Base-by-base conservation (phyloP, 2,329 filamentous ascomycete species). In the Didymella keratinophila region DNA sequence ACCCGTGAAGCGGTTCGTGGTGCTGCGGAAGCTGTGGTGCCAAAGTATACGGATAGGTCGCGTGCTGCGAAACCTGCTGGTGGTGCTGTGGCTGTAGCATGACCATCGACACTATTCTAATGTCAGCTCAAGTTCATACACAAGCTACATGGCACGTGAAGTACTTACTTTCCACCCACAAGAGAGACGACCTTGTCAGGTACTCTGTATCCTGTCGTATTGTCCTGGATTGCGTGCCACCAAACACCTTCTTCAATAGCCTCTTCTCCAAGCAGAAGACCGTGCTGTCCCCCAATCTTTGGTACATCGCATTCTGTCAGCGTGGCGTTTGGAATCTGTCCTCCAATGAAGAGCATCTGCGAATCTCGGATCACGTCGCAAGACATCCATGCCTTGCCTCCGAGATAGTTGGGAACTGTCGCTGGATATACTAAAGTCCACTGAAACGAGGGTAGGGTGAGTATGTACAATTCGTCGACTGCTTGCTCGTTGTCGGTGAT, bases 321-420 rank as follows among this genome's bases (percentile, higher is more conserved):
- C 11, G 79, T 65, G 0, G 84, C 81, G 27, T 65, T 65, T n/a
- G 58, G 34, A 57, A 86, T 84, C 7, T 78, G 79, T 16, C 86
- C 86, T 30, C 86, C 85, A 20, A 87, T 81, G 43, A 88, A 78
- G 20, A 88, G 75, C 82, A 88, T 87, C 70, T 88, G 86, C 1
- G 81, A 79, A 34, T 78, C 73, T 50, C 81, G 78, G 16, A 85
- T 73, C 28, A 88, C 81, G 65, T 86, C 83, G 73, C 86, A 88
- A 10, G 62, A 62, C 27, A 86, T 83, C 14, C 80, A 81, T 32
- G 77, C 71, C 30, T 80, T 79, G 0, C 77, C 78, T 9, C 69
- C 66, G 2, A 43, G 12, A 50, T 78, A 61, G 27, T 54, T 58
- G 11, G 56, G 56, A 14, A 47, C 68, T 16, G 80, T 81, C 44